Percentiles rank a stretch among this genome's conserved stretches.
Conservation (phyloP, 805 yeast species). For the Lachancea sp. region DNA sequence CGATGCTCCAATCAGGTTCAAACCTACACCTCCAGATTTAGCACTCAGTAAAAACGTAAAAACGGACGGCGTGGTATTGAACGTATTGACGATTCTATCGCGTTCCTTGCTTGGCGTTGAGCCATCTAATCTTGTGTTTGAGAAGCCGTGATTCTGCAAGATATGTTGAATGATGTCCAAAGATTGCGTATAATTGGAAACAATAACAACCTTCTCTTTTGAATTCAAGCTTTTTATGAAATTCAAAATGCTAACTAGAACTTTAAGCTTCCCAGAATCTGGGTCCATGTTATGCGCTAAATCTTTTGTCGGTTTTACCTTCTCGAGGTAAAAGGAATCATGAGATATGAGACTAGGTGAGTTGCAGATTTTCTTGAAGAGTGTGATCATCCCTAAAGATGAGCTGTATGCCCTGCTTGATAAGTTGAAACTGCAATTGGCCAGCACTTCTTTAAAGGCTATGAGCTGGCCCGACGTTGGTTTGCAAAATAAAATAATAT, state of each 20-base stretch:
- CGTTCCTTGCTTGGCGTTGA: constrained; percentile 64
- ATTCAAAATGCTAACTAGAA: constrained; percentile 50
- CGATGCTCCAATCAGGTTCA: constrained; percentile 86
- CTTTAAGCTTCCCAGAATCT: constrained; percentile 57
- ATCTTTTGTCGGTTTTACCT: constrained; percentile 5
- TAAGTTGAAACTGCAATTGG: constrained; percentile 26
- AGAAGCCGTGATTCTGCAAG: constrained; percentile 42
- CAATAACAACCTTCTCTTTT: constrained; percentile 74
- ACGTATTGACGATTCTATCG: constrained; percentile 57
- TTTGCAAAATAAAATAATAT: constrained; percentile 66
- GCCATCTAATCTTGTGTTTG: constrained; percentile 73
- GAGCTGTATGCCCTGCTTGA: constrained; percentile 31
- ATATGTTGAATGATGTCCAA: constrained; percentile 65
- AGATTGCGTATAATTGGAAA: constrained; percentile 84
- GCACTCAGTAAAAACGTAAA: constrained; percentile 77
- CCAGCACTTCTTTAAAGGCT: constrained; percentile 47
- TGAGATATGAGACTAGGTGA: constrained; percentile 58
- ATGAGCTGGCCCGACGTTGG: constrained; percentile 60
- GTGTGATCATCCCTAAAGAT: constrained; percentile 62
- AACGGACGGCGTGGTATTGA: constrained; percentile 46
- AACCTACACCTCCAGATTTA: constrained; percentile 90
- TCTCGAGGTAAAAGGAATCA: constrained; percentile 35
- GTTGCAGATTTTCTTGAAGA: constrained; percentile 76
- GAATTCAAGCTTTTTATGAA: constrained; percentile 37
- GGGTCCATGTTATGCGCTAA: constrained; percentile 1